Conservation (phyloP, 2,329 filamentous ascomycete species). For the Lasiodiplodia sp. region DNA sequence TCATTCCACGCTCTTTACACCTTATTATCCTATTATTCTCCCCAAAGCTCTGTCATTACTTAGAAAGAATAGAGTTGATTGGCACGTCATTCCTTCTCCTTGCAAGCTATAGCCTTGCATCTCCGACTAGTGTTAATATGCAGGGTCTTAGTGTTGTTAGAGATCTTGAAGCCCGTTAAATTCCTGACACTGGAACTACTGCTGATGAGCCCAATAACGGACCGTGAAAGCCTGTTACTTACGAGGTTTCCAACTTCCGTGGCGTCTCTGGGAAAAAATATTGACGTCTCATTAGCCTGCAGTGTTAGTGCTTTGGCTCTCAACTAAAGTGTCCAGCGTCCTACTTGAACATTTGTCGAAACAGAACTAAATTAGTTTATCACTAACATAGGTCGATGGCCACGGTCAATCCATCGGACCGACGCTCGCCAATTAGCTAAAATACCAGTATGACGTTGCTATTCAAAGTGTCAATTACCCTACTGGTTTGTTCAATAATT, state of each 20-base stretch:
- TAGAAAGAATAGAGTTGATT: background rate
- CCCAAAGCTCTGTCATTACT: too few species aligned
- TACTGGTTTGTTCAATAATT: conserved; percentile 45
- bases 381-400: background rate
- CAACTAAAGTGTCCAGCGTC: background rate
- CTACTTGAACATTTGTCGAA: background rate
- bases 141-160: background rate
- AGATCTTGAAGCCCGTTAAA: conserved; percentile 2
- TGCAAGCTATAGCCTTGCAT: background rate
- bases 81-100: background rate
- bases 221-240: conserved; percentile 38
- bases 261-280: too few species aligned
- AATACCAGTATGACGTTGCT: conserved; percentile 40
- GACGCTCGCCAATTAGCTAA: conserved; percentile 36
- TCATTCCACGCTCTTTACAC: background rate
- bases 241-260: conserved; percentile 35
- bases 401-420: conserved; percentile 38
- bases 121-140: background rate
- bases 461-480: conserved; percentile 48
- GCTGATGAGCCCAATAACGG: conserved; percentile 11
- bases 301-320: background rate
- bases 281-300: background rate
- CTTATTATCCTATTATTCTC: background rate
- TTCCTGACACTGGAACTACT: background rate
- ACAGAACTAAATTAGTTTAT: background rate